Evolutionary conservation across 2,329 filamentous ascomycete genomes (phyloP).

Genomic region (Ceratocystis papillata): DNA sequence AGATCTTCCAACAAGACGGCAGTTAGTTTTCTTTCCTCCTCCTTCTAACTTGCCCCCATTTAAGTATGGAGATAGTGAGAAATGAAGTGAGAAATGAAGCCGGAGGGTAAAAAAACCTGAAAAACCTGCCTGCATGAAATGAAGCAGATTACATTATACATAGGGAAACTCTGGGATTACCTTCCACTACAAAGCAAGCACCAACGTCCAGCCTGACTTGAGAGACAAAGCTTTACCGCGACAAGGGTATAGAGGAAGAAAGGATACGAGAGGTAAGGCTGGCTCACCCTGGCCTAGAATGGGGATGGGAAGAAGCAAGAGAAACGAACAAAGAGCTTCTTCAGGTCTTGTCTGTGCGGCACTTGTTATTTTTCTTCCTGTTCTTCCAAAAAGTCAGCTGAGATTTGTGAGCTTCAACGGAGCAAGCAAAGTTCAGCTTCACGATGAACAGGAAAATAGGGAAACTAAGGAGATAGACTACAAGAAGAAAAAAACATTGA

Average conservation of each 20-base stretch:
- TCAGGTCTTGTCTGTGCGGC: not conserved
- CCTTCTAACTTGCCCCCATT: not conserved
- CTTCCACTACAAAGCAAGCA: no score
- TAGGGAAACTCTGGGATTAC: no score
- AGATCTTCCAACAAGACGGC: not conserved
- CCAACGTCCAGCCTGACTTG: not conserved
- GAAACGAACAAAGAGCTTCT: not conserved
- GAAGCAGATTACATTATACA: not conserved
- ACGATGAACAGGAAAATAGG: not conserved
- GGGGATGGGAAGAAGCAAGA: not conserved
- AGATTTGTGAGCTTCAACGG: not conserved
- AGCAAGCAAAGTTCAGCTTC: not conserved
- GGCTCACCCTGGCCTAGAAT: no score
- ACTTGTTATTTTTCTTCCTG: not conserved
- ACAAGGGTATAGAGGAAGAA: not conserved
- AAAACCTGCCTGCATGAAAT: not conserved
- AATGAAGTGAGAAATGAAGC: not conserved
- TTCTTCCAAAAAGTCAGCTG: not conserved
- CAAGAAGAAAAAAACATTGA: not conserved
- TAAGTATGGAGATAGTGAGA: not conserved
- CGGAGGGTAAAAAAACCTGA: not conserved
- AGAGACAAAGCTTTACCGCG: not conserved
- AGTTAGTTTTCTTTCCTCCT: constrained; percentile 7
- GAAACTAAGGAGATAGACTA: not conserved
- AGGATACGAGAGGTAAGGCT: not conserved